These are phyloP conservation scores for Colletotrichum camelliae DNA, from an alignment of 2,329 filamentous ascomycete genomes.

Conservation along the genomic window DNA sequence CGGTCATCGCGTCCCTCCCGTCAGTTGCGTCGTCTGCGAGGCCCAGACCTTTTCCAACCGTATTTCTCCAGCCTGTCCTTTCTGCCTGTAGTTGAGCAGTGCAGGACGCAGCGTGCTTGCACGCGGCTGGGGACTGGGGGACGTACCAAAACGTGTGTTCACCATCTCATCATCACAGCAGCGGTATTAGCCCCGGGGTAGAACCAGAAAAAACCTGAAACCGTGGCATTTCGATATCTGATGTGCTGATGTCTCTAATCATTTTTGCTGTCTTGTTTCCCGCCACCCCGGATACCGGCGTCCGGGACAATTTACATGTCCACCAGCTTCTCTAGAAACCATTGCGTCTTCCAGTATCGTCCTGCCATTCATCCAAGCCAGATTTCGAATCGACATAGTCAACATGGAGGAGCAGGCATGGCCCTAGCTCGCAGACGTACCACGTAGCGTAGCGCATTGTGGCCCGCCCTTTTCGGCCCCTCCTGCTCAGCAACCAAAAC, in stretches of 20 bases:
- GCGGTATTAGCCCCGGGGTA: not conserved
- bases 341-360: not conserved
- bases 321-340: not conserved
- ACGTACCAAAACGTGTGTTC: not conserved
- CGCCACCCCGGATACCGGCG: not conserved
- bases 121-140: not conserved
- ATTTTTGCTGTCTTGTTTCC: not conserved
- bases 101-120: not conserved
- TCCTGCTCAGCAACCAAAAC: conserved; percentile 3
- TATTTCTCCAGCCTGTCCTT: not conserved
- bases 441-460: not conserved
- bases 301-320: not conserved
- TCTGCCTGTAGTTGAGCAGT: not conserved
- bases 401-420: not conserved
- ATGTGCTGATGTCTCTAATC: not conserved
- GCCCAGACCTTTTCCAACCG: not conserved
- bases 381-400: not conserved
- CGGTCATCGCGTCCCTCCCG: conserved; percentile 1
- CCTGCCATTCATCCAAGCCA: not conserved
- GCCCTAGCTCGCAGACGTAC: conserved; percentile 5
- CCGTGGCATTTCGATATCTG: conserved; percentile 5
- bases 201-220: not conserved
- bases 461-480: not conserved
- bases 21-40: not conserved
- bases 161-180: conserved; percentile 7